Conservation (phyloP, 2,329 filamentous ascomycete genomes). For the Emmonsia crescens region DNA sequence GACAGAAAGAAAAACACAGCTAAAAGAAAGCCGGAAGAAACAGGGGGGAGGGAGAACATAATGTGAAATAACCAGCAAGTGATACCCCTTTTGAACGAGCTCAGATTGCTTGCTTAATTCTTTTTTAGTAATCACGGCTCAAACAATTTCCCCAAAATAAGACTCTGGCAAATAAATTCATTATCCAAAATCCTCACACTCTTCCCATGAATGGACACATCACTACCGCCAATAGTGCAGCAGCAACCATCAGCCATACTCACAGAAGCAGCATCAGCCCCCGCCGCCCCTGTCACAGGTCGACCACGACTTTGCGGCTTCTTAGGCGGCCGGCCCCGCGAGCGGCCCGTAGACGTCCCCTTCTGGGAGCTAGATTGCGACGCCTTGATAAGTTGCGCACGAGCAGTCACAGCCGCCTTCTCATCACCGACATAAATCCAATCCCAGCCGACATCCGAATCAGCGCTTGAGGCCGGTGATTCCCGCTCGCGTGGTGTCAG, state of each 20-base stretch:
- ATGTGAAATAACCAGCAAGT: background rate
- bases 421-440: slow-evolving; percentile 70
- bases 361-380: slow-evolving; percentile 9
- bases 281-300: slow-evolving; percentile 35
- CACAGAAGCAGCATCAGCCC: slow-evolving; percentile 21
- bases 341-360: background rate
- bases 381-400: slow-evolving; percentile 24
- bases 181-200: slow-evolving; percentile 61
- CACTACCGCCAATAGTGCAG: slow-evolving; percentile 20
- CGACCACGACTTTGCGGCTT: slow-evolving; percentile 6
- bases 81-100: background rate
- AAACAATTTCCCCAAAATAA: slow-evolving; percentile 73
- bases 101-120: background rate
- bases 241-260: slow-evolving; percentile 22
- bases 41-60: background rate
- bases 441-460: slow-evolving; percentile 42
- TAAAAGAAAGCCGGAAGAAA: background rate
- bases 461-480: slow-evolving; percentile 7
- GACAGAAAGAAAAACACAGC: background rate
- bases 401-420: slow-evolving; percentile 42
- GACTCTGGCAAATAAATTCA: slow-evolving; percentile 82
- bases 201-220: slow-evolving; percentile 33
- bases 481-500: slow-evolving; percentile 19
- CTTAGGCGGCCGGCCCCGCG: background rate
- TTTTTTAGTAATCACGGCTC: slow-evolving; percentile 36